Evolutionary conservation across 139 green algal genomes (phyloP), one percentile per base, ranked within the genome.

Genomic region (Closterium sp.): DNA sequence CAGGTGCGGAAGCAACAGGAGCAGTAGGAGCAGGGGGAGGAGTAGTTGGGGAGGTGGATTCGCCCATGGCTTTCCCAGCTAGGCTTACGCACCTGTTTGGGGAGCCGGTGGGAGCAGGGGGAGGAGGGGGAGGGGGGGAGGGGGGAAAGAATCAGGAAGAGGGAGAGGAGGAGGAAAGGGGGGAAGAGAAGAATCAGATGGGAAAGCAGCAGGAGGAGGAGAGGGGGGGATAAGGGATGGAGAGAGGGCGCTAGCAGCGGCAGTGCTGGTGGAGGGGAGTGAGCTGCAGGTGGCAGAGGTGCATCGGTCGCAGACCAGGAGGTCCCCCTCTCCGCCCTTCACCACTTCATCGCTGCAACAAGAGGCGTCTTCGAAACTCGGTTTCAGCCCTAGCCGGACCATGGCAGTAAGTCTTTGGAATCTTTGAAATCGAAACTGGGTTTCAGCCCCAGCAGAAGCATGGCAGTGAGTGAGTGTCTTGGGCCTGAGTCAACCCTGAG

Each of bases 331-430:
- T 0, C 84, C 96, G 2, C 98, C 98, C 16, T 98, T 97, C 92
- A 98, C 95, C 16, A 99, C 98, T 4, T 97, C 95, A 87, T 97
- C 94, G 6, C 92, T 99, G 96, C 97, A 99, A 94, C 97, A 98
- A 93, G 96, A 97, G 38, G 97, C 97, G 0, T 93, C 94, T 19
- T 90, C 87, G 23, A 89, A 94, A 86, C 95, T 98, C 5, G 97
- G 97, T 33, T 96, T 97, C 10, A 89, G 93, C 25, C 92, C 96
- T 2, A 90, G 88, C 8, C 88, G 90, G 8, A 99, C 97, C 66
- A 99, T 99, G 97, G 30, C 69, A 6, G 64, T 95, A 36, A 36
- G 85, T 36, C 30, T 66, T 1, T n/a, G n/a, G n/a, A n/a, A n/a
- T n/a, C n/a, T n/a, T n/a, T n/a, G n/a, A n/a, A n/a, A n/a, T n/a